These are phyloP conservation scores for Brasilioporus rufonigricans DNA, from an alignment of 768 basidiomycete species.

Conservation along the genomic window DNA sequence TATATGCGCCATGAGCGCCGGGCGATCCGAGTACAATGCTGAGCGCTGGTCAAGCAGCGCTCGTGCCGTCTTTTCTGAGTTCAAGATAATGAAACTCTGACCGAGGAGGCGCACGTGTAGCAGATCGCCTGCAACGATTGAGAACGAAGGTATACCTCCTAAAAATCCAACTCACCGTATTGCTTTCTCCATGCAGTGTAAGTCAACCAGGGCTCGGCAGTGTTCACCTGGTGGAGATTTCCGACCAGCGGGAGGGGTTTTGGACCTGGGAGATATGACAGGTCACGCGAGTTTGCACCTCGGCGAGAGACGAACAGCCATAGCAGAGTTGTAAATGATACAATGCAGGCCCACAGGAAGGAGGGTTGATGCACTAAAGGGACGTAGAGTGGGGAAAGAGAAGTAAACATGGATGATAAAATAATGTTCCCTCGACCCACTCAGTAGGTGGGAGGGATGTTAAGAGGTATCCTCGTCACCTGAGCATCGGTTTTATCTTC, in stretches of 20 bases:
- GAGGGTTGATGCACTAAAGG: neutral
- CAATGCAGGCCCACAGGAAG: neutral
- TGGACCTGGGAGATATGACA: conserved; percentile 31
- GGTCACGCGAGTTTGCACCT: conserved; percentile 1
- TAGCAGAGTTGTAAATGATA: neutral
- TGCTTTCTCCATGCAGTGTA: conserved; percentile 34
- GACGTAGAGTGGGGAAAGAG: neutral
- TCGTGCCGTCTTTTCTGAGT: conserved; percentile 29
- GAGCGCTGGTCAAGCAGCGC: conserved; percentile 29
- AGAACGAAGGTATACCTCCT: neutral
- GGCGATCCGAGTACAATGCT: conserved; percentile 28
- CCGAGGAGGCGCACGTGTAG: conserved; percentile 22
- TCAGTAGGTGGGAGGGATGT: neutral
- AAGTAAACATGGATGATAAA: neutral
- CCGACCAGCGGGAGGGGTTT: conserved; percentile 30
- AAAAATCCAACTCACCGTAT: conserved; percentile 25
- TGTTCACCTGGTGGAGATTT: conserved; percentile 27
- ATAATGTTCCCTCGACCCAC: neutral
- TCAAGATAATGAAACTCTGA: conserved; percentile 26
- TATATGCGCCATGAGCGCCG: conserved; percentile 11
- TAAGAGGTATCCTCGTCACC: neutral
- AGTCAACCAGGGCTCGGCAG: conserved; percentile 32
- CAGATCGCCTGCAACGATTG: conserved; percentile 16
- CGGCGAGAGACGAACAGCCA: conserved; percentile 3
- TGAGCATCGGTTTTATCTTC: conserved; percentile 2